These are phyloP conservation scores for Phytophthora megakarya DNA, from an alignment of 352 stramenopile genomes.

Conservation along the genomic window DNA sequence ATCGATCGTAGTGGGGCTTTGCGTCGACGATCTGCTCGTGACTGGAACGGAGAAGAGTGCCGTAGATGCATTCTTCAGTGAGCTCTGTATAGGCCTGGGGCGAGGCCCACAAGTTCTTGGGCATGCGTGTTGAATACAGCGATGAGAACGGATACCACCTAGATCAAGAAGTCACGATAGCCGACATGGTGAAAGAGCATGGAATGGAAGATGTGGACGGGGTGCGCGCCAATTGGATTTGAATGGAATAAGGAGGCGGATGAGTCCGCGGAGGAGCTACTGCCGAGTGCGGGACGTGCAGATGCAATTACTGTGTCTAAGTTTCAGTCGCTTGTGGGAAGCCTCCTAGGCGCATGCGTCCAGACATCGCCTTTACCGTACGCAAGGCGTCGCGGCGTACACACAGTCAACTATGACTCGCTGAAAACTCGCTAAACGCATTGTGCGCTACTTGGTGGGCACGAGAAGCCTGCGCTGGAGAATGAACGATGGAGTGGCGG, in stretches of 20 bases:
- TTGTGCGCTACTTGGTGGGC: not conserved
- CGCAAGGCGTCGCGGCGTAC: conserved; percentile 13
- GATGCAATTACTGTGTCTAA: not conserved
- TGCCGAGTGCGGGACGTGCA: not conserved
- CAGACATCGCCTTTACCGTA: conserved; percentile 33
- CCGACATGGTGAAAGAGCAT: conserved; percentile 14
- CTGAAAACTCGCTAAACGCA: conserved; percentile 9
- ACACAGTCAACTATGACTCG: conserved; percentile 9
- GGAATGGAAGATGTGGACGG: conserved; percentile 16
- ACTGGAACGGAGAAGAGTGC: conserved; percentile 1
- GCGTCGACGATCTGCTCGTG: conserved; percentile 37
- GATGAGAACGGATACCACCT: conserved; percentile 7
- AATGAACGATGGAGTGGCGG: not conserved
- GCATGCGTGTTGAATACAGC: conserved; percentile 26
- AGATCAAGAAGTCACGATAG: conserved; percentile 23
- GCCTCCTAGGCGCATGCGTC: conserved; percentile 16
- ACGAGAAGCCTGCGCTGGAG: too few species aligned
- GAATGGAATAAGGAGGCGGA: not conserved
- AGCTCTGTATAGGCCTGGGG: conserved; percentile 31
- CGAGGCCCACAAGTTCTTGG: conserved; percentile 28
- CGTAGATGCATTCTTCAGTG: conserved; percentile 6
- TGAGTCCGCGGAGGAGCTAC: not conserved
- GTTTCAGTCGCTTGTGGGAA: not conserved
- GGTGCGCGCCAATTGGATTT: conserved; percentile 6
- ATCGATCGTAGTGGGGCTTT: conserved; percentile 23